These are phyloP conservation scores for Cladorrhinum sp. DNA, from an alignment of 2,329 filamentous ascomycete genomes.

Conservation along the genomic window DNA sequence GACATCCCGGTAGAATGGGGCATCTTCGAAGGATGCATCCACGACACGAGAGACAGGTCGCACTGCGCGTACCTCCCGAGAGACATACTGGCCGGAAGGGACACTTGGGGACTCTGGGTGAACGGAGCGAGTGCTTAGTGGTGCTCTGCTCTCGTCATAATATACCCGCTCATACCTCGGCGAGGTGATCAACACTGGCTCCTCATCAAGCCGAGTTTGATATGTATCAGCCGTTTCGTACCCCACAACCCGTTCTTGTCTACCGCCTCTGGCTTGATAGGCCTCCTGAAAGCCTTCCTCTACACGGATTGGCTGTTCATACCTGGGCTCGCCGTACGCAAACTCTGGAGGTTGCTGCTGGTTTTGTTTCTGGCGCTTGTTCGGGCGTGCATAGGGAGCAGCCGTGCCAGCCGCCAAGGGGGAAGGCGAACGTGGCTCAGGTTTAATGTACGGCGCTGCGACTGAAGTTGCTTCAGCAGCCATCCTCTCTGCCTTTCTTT, in stretches of 20 bases:
- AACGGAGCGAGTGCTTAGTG: constrained; percentile 32
- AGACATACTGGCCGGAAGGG: constrained; percentile 38
- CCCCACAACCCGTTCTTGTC: constrained; percentile 31
- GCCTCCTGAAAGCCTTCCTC: constrained; percentile 37
- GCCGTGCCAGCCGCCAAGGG: constrained; percentile 52
- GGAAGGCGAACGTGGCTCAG: constrained; percentile 63
- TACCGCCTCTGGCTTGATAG: constrained; percentile 34
- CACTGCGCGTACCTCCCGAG: constrained; percentile 38
- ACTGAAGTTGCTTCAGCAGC: constrained; percentile 43
- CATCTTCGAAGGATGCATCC: constrained; percentile 41
- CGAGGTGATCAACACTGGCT: constrained; percentile 27
- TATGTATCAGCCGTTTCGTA: constrained; percentile 37
- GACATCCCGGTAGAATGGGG: constrained; percentile 44
- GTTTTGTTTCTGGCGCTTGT: constrained; percentile 54
- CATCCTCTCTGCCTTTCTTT: constrained; percentile 50
- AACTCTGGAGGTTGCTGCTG: constrained; percentile 40
- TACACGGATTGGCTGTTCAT: constrained; percentile 38
- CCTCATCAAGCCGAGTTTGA: constrained; percentile 28
- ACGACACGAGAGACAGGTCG: constrained; percentile 43
- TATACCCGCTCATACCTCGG: constrained; percentile 37
- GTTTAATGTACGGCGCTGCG: constrained; percentile 57
- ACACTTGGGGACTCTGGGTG: constrained; percentile 38
- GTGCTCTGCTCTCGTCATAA: constrained; percentile 26
- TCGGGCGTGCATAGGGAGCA: constrained; percentile 51
- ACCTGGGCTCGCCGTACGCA: constrained; percentile 43